These are phyloP conservation scores for Ramaria rubella DNA, from an alignment of 768 basidiomycete species.

Conservation along the genomic window DNA sequence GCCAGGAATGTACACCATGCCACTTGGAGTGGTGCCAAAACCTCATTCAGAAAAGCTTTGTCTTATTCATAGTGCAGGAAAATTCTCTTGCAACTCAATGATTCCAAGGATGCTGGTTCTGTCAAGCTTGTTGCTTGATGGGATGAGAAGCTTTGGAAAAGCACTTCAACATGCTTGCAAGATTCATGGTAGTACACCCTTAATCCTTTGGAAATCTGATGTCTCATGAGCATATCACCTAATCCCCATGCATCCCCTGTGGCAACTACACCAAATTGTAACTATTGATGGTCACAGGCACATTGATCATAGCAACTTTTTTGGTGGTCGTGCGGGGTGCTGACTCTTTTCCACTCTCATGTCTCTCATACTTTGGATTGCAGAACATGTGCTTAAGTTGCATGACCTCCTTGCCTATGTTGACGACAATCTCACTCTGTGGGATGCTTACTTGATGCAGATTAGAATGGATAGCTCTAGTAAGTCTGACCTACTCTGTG, in stretches of 20 bases:
- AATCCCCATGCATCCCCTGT: conserved; percentile 32
- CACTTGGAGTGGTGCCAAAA: conserved; percentile 25
- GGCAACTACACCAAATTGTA: conserved; percentile 37
- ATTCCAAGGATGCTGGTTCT: conserved; percentile 11
- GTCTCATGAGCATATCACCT: conserved; percentile 31
- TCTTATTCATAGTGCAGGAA: conserved; percentile 26
- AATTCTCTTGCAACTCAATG: conserved; percentile 26
- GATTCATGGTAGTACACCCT: not conserved
- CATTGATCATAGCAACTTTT: conserved; percentile 28
- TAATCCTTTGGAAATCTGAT: conserved; percentile 30
- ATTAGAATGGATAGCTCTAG: not conserved
- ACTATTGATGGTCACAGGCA: conserved; percentile 12
- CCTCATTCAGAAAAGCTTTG: conserved; percentile 21
- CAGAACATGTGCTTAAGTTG: conserved; percentile 15
- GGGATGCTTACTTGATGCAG: not conserved
- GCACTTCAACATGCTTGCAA: conserved; percentile 18
- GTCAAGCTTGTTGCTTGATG: conserved; percentile 16
- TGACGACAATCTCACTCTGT: conserved; percentile 19
- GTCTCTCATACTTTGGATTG: conserved; percentile 32
- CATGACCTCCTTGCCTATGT: conserved; percentile 22
- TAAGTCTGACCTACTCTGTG: not conserved
- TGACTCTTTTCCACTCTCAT: conserved; percentile 28
- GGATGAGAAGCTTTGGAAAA: conserved; percentile 18
- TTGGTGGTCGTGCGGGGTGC: conserved; percentile 26
- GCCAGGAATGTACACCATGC: conserved; percentile 26